Evolutionary conservation across 2,329 filamentous ascomycete species (phyloP).

Genomic region (Alternaria arbusti): DNA sequence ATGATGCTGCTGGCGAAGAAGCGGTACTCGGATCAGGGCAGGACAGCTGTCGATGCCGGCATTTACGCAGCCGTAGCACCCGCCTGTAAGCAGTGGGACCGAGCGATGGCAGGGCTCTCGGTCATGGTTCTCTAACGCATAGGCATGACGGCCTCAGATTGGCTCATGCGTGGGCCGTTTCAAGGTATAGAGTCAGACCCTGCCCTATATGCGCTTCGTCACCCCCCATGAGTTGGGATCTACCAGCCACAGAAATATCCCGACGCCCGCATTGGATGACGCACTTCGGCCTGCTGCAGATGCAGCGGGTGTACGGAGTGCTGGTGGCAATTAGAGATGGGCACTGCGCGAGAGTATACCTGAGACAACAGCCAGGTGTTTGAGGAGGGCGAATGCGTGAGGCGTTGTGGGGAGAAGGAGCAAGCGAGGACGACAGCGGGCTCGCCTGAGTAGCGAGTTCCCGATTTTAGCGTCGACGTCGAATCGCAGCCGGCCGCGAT

Average conservation of each 20-base stretch:
- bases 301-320: constrained; percentile 31
- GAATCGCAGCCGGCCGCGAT: constrained; percentile 30
- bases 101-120: constrained; percentile 31
- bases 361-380: constrained; percentile 18
- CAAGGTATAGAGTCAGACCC: constrained; percentile 44
- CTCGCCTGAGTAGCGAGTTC: constrained; percentile 6
- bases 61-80: constrained; percentile 46
- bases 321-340: constrained; percentile 27
- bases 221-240: constrained; percentile 41
- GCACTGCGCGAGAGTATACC: constrained; percentile 23
- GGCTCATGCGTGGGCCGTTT: constrained; percentile 51
- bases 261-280: constrained; percentile 34
- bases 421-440: constrained; percentile 17
- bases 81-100: constrained; percentile 41
- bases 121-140: constrained; percentile 45
- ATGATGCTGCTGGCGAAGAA: constrained; percentile 32
- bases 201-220: constrained; percentile 48
- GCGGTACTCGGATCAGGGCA: constrained; percentile 39
- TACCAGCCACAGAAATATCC: constrained; percentile 46
- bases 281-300: constrained; percentile 37
- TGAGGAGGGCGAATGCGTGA: constrained; percentile 2
- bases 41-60: constrained; percentile 41
- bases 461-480: constrained; percentile 25
- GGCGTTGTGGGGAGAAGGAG: constrained; percentile 10
- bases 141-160: constrained; percentile 46